phyloP scores from a whole-genome alignment of 805 yeast genomes.

The Pichia eremophila region DNA sequence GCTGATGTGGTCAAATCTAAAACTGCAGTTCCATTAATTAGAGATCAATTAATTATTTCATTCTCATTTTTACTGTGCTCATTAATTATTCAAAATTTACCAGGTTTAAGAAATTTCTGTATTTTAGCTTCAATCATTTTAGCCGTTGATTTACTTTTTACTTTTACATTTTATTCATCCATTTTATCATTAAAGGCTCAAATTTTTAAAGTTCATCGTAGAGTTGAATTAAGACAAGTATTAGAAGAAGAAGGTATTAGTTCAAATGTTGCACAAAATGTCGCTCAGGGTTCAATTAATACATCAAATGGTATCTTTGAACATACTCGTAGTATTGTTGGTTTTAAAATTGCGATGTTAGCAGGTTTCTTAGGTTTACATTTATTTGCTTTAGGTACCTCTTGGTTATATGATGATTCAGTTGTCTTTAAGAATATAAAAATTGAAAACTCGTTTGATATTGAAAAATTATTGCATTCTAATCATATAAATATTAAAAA shows the following conservation, averaged over 20 bases:
- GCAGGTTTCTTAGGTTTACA: constrained; percentile 54
- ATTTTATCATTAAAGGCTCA: constrained; percentile 82
- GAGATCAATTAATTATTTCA: constrained; percentile 69
- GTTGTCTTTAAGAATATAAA: constrained; percentile 21
- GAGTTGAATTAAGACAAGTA: constrained; percentile 65
- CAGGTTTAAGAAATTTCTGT: constrained; percentile 74
- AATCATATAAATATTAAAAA: constrained; percentile 23
- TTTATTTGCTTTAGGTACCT: constrained; percentile 57
- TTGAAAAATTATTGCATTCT: constrained; percentile 30
- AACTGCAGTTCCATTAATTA: constrained; percentile 45
- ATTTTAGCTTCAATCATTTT: constrained; percentile 62
- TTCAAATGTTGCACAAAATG: constrained; percentile 62
- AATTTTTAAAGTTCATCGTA: constrained; percentile 75
- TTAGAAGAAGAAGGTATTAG: constrained; percentile 90
- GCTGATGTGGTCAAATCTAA: constrained; percentile 24
- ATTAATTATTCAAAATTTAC: constrained; percentile 54
- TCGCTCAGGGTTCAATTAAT: constrained; percentile 34
- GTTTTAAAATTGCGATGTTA: constrained; percentile 52
- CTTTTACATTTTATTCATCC: constrained; percentile 76
- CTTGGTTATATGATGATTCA: constrained; percentile 54
- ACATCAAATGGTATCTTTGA: constrained; percentile 22
- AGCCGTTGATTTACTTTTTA: constrained; percentile 59
- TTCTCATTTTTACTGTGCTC: constrained; percentile 61
- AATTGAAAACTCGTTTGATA: constrained; percentile 17
- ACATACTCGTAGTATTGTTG: constrained; percentile 36